Base-by-base conservation (phyloP, 805 yeast species). In the Blastobotrys americana region DNA sequence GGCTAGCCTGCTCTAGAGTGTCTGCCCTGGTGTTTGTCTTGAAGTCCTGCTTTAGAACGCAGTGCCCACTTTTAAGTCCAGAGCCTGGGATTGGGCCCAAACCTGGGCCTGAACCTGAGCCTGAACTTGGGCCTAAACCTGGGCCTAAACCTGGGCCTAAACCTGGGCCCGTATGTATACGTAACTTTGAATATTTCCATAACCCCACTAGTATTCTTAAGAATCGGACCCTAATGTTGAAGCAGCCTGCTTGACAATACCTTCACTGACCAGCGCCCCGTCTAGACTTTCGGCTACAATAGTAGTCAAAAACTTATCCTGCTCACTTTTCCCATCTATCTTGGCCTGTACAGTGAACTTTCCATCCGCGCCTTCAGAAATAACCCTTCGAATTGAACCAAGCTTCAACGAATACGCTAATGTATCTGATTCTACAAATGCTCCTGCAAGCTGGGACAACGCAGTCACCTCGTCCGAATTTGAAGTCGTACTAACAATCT, bases 391-490 rank as follows among this genome's bases (percentile, higher is more conserved):
- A 15, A 51, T 43, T 3, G 42, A 18, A 5, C 55, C 56, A 5
- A 53, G 48, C 37, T 54, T 51, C 23, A 54, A 34, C 16, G 43
- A 36, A n/a, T 38, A 44, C 3, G 53, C 49, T 21, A 45, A 23
- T 6, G 42, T 46, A 20, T 50, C 51, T 9, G 44, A 37, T 15
- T 48, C 53, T 5, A 46, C 41, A 46, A 45, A 52, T 6, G 51
- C 43, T 17, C 45, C 20, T 2, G 50, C 40, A 39, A 53, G 41
- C 23, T 42, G 37, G 33, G 28, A 20, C 31, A 44, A 22, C 18
- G 34, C 34, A 9, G 39, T 39, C 10, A 41, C 20, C 19, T 39
- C 33, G 8, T 41, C 45, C 2, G 39, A 15, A 22, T 36, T 35
- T 5, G 39, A 41, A 1, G 39, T 36, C 20, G 45, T 34, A 37